Percentiles rank a stretch among this genome's conserved stretches.
phyloP scores from a whole-genome alignment of 768 basidiomycete species.

The Pleurotus citrinopileatus region DNA sequence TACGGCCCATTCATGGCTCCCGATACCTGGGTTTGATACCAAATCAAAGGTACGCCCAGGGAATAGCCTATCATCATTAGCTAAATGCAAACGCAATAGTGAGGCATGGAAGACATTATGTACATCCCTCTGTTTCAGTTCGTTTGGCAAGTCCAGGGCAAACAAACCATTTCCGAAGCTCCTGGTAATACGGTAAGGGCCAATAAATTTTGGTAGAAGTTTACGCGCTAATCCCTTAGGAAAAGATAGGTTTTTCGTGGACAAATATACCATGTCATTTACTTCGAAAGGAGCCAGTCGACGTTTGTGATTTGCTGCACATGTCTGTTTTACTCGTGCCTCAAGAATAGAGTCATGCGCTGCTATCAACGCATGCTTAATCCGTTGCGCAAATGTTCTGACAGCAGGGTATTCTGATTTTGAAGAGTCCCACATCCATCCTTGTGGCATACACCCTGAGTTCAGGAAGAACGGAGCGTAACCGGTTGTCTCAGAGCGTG shows the following conservation, averaged over 20 bases:
- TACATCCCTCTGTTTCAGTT: conserved; percentile 16
- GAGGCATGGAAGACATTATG: conserved; percentile 31
- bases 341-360: conserved; percentile 28
- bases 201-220: conserved; percentile 27
- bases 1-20: conserved; percentile 20
- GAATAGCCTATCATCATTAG: conserved; percentile 29
- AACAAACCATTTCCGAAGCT: conserved; percentile 8
- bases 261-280: conserved; percentile 16
- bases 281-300: conserved; percentile 5
- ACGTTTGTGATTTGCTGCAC: conserved; percentile 6
- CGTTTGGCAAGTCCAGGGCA: conserved; percentile 11
- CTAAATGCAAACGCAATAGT: conserved; percentile 18
- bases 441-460: conserved; percentile 17
- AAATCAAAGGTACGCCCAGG: conserved; percentile 22
- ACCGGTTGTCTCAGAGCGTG: conserved; percentile 30
- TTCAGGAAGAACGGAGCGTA: conserved; percentile 33
- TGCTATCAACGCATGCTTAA: conserved; percentile 16
- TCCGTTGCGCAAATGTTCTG: conserved; percentile 17
- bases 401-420: conserved; percentile 20
- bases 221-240: conserved; percentile 25
- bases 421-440: conserved; percentile 17
- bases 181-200: conserved; percentile 18
- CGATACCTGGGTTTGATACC: conserved; percentile 14
- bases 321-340: conserved; percentile 12
- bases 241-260: conserved; percentile 23